Percentiles rank a stretch among this genome's conserved stretches.
Conservation (phyloP, 495 filamentous ascomycete genomes). For the Staphylotrichum tortipilum region DNA sequence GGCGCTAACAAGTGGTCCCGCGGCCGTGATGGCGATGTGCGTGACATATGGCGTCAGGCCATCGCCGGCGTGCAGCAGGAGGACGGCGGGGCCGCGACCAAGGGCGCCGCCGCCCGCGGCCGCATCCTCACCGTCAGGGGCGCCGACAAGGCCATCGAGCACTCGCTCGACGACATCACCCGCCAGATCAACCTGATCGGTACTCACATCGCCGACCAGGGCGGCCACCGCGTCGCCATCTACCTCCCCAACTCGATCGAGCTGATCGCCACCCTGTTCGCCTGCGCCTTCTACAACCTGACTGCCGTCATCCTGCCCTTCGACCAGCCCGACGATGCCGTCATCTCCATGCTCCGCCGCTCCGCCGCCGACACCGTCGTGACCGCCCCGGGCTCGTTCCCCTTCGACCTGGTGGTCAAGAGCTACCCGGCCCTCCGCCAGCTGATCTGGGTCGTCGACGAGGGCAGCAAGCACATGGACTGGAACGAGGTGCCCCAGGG, state of each 20-base stretch:
- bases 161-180: constrained; percentile 59
- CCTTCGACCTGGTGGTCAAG: constrained; percentile 62
- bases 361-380: constrained; percentile 72
- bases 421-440: constrained; percentile 61
- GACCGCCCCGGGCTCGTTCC: constrained; percentile 78
- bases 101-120: constrained; percentile 63
- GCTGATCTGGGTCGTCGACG: constrained; percentile 88
- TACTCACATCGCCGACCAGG: constrained; percentile 55
- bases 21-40: constrained; percentile 79
- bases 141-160: constrained; percentile 60
- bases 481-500: constrained; percentile 71
- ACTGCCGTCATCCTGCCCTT: constrained; percentile 78
- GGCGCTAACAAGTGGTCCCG: constrained; percentile 71
- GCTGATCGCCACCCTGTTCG: constrained; percentile 55
- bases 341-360: constrained; percentile 61
- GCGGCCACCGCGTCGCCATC: constrained; percentile 72
- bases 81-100: constrained; percentile 46
- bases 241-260: constrained; percentile 93
- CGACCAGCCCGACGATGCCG: constrained; percentile 53
- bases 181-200: constrained; percentile 85
- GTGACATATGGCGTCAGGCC: constrained; percentile 84
- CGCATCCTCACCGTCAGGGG: constrained; percentile 77
- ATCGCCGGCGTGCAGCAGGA: constrained; percentile 53
- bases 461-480: constrained; percentile 86
- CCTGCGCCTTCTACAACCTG: constrained; percentile 70